phyloP scores from a whole-genome alignment of 441 rosid genomes.

The Gossypium armourianum region DNA sequence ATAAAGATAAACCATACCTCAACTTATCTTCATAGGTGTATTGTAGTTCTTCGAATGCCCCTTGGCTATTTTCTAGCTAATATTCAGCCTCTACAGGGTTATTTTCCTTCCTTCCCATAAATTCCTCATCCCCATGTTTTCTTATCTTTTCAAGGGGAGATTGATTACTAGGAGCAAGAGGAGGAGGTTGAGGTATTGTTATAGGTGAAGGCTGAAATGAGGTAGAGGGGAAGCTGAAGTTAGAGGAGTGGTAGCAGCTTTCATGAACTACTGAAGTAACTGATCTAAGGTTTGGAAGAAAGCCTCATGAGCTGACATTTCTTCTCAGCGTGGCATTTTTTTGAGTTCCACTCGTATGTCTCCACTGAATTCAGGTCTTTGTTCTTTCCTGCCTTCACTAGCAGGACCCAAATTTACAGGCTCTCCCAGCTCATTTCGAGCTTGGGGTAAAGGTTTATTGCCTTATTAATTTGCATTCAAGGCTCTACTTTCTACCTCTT shows the following conservation, averaged over 20 bases:
- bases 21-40: neutral
- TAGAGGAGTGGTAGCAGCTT: neutral
- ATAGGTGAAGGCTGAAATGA: neutral
- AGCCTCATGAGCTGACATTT: neutral
- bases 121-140: neutral
- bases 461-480: neutral
- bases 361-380: neutral
- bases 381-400: too few relatives aligned
- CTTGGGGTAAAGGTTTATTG: neutral
- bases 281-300: neutral
- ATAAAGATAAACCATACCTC: neutral
- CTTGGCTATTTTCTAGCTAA: neutral
- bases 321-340: neutral
- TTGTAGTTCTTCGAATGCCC: neutral
- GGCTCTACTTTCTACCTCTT: neutral
- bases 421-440: neutral
- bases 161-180: neutral
- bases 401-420: neutral
- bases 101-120: neutral
- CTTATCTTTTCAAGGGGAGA: neutral
- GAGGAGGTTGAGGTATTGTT: neutral
- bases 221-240: neutral
- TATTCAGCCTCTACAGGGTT: neutral
- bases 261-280: neutral
- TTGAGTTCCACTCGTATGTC: neutral